Evolutionary conservation across 352 stramenopile species (phyloP), one percentile per base, ranked within the genome.

Genomic region (Globisporangium canariense): DNA sequence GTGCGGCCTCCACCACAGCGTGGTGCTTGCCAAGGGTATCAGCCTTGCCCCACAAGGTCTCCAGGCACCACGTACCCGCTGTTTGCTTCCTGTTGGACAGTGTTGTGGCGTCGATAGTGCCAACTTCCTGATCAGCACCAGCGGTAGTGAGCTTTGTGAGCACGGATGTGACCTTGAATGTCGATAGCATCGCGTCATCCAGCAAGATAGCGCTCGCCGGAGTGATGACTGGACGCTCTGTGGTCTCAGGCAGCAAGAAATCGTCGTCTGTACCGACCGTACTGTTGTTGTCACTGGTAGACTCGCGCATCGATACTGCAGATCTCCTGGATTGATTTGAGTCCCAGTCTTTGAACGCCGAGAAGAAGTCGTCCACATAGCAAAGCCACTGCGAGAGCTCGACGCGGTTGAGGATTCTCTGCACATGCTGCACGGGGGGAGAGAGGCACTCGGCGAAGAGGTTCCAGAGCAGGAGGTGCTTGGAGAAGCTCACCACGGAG

Each of bases 391-490:
- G 49, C 13, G 22, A 4, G 13, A 65, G 34, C 22, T 25, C 9
- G 5, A 56, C n/a, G 16, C 43, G 49, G 3, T 53, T 36, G 34
- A 69, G 18, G 0, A 65, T 40, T 7, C 16, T 34, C 34, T 65
- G 49, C 4, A 62, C 28, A 34, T 69, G 64, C 22, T 43, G 50
- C 20, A 30, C 28, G 11, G n/a, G 20, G 1, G 58, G 64, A 28
- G 20, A 43, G 16, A 65, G 45, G 20, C 57, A 65, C 41, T 60
- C 64, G 16, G 64, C 57, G 10, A 69, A 62, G n/a, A 69, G 51
- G 14, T 67, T 74, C 75, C 75, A 81, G 16, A 83, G 60, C 52
- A 74, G 56, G 0, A 77, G 13, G 41, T 70, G 57, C 13, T 82
- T 54, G 16, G 34, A 40, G n/a, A 13, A 47, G 20, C 58, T 40